Evolutionary conservation across 805 yeast genomes (phyloP).

Genomic region (Huiozyma naganishii): DNA sequence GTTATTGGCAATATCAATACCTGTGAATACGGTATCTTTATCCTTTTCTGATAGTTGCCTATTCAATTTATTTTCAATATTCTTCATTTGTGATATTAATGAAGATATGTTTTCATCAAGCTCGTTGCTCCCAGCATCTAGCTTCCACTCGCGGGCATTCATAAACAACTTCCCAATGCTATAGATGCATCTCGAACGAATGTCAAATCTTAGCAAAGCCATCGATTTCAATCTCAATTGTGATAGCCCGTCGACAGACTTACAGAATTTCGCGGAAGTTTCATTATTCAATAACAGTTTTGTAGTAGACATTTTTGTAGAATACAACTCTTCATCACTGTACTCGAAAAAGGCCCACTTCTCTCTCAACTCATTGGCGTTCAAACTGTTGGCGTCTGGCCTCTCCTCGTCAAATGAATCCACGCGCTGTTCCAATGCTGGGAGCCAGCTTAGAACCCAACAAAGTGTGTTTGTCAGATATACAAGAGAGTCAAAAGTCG

Average conservation of each 20-base stretch:
- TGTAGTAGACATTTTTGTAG: constrained; percentile 7
- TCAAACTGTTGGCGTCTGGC: constrained; percentile 1
- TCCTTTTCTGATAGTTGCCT: constrained; percentile 12
- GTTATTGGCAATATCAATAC: constrained; percentile 17
- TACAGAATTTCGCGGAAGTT: constrained; percentile 11
- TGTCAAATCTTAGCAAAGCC: constrained; percentile 21
- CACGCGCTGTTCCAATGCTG: constrained; percentile 37
- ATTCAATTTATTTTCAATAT: constrained; percentile 19
- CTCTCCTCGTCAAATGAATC: constrained; percentile 5
- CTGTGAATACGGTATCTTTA: constrained; percentile 16
- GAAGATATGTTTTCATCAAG: constrained; percentile 20
- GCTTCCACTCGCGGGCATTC: constrained; percentile 19
- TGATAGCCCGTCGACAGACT: constrained; percentile 10
- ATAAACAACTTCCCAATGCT: constrained; percentile 21
- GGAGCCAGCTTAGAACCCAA: constrained; percentile 54
- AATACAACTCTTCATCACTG: constrained; percentile 11
- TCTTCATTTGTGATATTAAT: constrained; percentile 19
- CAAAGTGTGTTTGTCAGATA: constrained; percentile 42
- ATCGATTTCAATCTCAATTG: constrained; percentile 12
- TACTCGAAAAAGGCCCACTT: constrained; percentile 34
- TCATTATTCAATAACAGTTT: constrained; percentile 16
- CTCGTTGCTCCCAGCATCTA: constrained; percentile 24
- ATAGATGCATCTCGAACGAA: constrained; percentile 21
- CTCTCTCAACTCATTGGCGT: constrained; percentile 27
- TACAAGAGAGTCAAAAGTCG: constrained; percentile 40